Evolutionary conservation across 2,329 filamentous ascomycete genomes (phyloP), one percentile per base, ranked within the genome.

Genomic region (Elsinoe arachidis): DNA sequence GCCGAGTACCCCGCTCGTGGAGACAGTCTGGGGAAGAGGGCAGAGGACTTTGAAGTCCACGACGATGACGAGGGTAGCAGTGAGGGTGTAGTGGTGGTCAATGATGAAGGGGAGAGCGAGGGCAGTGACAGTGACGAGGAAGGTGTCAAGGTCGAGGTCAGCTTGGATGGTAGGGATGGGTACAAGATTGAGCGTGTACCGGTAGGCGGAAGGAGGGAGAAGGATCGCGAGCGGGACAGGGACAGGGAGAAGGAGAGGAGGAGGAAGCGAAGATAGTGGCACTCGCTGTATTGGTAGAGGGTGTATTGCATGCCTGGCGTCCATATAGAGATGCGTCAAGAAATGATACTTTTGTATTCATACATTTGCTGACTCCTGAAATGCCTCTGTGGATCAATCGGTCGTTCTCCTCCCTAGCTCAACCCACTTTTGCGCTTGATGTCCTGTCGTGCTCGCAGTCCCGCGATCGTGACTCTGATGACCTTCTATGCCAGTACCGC

Each of bases 91-190:
- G n/a, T 58, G 21, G 43, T 54, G 30, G 47, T 57, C 55, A 34
- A 49, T 38, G 41, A 46, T 26, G 56, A 46, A 43, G 41, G 26
- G 15, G 57, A 56, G 30, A 61, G 59, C 55, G 47, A 39, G 23
- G 59, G 58, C 17, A 61, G 60, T 39, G 43, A 30, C 35, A 60
- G 57, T 26, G 60, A 61, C 30, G 60, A 49, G 39, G 57, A 51
- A 11, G 60, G 47, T 10, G 58, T 61, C 5, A 58, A 58, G 12
- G 57, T 61, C 7, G 30, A 43, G 47, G 46, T 56, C 33, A 37
- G 35, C 17, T 9, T 44, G 23, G 55, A 49, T n/a, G 43, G 55
- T 10, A 33, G 38, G 12, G 35, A 54, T 9, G 59, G 59, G 7
- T 59, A 55, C 19, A 26, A 34, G 11, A 47, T 61, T 5, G 30